Percentiles rank a stretch among this genome's conserved stretches.
These are phyloP conservation scores for Claviceps monticola DNA, from an alignment of 2,329 filamentous ascomycete species.

Conservation along the genomic window DNA sequence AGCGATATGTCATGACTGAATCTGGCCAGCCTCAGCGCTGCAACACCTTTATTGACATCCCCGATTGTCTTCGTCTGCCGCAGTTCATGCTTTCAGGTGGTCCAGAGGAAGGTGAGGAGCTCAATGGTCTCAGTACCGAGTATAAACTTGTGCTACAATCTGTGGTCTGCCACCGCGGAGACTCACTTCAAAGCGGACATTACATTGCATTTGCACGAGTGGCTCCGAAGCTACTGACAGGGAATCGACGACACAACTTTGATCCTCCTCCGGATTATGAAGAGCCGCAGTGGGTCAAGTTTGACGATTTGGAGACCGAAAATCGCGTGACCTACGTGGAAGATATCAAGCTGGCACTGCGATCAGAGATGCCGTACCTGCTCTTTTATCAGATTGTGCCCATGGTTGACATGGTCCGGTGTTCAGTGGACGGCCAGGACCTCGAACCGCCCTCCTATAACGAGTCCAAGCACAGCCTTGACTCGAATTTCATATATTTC, in stretches of 20 bases:
- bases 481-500: slow-evolving; percentile 14
- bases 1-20: slow-evolving; percentile 63
- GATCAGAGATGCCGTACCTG: slow-evolving; percentile 83
- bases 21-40: slow-evolving; percentile 56
- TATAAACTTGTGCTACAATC: slow-evolving; percentile 90
- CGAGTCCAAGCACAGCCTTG: slow-evolving; percentile 32
- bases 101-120: slow-evolving; percentile 41
- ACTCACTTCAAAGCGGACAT: slow-evolving; percentile 76
- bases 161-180: slow-evolving; percentile 81
- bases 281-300: slow-evolving; percentile 73
- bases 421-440: slow-evolving; percentile 32
- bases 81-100: slow-evolving; percentile 77
- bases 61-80: slow-evolving; percentile 63
- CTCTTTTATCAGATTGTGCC: slow-evolving; percentile 92
- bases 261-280: slow-evolving; percentile 52
- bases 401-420: slow-evolving; percentile 52
- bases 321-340: slow-evolving; percentile 63
- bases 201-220: slow-evolving; percentile 79
- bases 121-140: slow-evolving; percentile 61
- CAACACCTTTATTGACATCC: slow-evolving; percentile 82
- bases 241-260: slow-evolving; percentile 40
- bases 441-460: slow-evolving; percentile 46
- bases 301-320: slow-evolving; percentile 65
- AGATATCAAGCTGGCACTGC: slow-evolving; percentile 61
- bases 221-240: slow-evolving; percentile 45